A percentile compares a stretch with the other conserved stretches of the same genome.
Evolutionary conservation across 768 basidiomycete genomes (phyloP).

Genomic region (Xerocomellus chrysenteron): DNA sequence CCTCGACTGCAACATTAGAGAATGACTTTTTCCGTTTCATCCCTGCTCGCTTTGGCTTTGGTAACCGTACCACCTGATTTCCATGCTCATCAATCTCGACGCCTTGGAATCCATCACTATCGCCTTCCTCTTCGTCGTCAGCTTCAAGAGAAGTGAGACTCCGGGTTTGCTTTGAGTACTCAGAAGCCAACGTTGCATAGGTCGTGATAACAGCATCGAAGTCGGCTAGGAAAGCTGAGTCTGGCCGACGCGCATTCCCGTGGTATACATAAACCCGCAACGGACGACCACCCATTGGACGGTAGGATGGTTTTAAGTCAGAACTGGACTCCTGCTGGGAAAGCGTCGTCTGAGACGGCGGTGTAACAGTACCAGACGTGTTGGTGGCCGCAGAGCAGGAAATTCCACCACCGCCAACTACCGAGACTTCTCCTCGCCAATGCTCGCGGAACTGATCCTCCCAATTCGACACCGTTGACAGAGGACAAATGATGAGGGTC

Average conservation of each 20-base stretch:
- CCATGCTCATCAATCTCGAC: constrained; percentile 69
- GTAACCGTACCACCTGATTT: constrained; percentile 54
- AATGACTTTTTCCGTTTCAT: constrained; percentile 63
- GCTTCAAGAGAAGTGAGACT: constrained; percentile 57
- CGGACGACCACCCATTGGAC: constrained; percentile 47
- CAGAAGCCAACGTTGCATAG: constrained; percentile 92
- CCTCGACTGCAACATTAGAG: constrained; percentile 42
- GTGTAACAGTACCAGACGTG: constrained; percentile 36
- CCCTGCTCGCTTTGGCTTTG: constrained; percentile 67
- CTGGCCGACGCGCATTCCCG: constrained; percentile 82
- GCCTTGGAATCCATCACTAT: constrained; percentile 59
- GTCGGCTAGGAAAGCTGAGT: constrained; percentile 84
- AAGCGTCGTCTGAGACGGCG: constrained; percentile 36
- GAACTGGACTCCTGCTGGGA: constrained; percentile 26
- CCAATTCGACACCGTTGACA: constrained; percentile 98
- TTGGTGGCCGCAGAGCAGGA: constrained; percentile 31
- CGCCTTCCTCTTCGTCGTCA: constrained; percentile 67
- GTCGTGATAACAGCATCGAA: constrained; percentile 98
- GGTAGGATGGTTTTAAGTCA: constrained; percentile 30
- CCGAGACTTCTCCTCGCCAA: constrained; percentile 84
- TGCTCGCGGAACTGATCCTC: constrained; percentile 98
- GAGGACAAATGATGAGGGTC: constrained; percentile 93
- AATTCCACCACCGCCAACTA: constrained; percentile 74
- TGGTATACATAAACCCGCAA: constrained; percentile 96
- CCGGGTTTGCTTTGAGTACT: constrained; percentile 86